phyloP scores from a whole-genome alignment of 306 rosid species.

The Cyamopsis tetragonoloba region DNA sequence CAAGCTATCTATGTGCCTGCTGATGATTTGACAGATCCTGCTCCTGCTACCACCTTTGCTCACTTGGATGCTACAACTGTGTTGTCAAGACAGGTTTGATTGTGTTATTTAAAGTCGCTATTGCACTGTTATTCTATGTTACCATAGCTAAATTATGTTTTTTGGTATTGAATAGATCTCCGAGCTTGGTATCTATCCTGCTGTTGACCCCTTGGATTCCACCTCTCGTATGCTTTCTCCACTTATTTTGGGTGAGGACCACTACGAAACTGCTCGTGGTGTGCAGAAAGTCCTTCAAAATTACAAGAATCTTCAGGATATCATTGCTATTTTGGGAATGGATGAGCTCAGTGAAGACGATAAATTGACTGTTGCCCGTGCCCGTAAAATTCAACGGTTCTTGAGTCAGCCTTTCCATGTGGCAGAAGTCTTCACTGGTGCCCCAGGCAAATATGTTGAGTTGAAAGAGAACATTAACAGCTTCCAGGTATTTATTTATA shows the following conservation, averaged over 20 bases:
- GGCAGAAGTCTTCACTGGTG: conserved; percentile 99
- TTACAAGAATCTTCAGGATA: conserved; percentile 98
- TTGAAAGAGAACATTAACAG: conserved; percentile 79
- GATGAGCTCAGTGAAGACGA: conserved; percentile 99
- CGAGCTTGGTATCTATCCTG: conserved; percentile 97
- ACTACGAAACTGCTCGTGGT: conserved; percentile 97
- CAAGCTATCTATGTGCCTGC: conserved; percentile 99
- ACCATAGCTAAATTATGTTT: neutral
- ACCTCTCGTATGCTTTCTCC: conserved; percentile 99
- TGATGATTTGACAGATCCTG: conserved; percentile 99
- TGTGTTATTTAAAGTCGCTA: neutral
- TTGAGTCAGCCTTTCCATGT: conserved; percentile 99
- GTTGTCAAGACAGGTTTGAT: conserved; percentile 82
- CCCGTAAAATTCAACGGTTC: conserved; percentile 80
- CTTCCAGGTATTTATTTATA: conserved; percentile 68
- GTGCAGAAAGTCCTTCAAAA: conserved; percentile 93
- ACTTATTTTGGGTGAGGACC: conserved; percentile 88
- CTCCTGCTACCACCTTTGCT: conserved; percentile 98
- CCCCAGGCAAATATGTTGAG: conserved; percentile 96
- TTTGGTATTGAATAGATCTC: conserved; percentile 58
- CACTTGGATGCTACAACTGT: conserved; percentile 99
- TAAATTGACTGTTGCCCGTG: conserved; percentile 96
- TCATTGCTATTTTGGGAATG: conserved; percentile 99
- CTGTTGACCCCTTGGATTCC: conserved; percentile 94
- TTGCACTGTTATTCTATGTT: neutral